These are phyloP conservation scores for Alternaria hordeiaustralica DNA, from an alignment of 2,329 filamentous ascomycete genomes.

Conservation along the genomic window DNA sequence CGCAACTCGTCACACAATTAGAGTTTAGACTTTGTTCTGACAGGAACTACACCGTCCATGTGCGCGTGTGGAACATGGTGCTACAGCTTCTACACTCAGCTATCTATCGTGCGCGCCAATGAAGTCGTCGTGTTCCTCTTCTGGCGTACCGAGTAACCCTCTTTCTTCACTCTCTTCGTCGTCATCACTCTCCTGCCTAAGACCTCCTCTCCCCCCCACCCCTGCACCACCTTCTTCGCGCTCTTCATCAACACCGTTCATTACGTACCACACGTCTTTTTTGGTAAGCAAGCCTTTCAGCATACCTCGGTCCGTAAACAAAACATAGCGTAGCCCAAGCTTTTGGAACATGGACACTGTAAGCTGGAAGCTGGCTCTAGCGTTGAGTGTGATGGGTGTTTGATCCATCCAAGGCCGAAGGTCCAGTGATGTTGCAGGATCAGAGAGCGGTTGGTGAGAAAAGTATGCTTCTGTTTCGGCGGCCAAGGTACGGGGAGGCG, in stretches of 20 bases:
- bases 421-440: conserved; percentile 80
- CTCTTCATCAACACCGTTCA: conserved; percentile 65
- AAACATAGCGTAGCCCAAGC: conserved; percentile 85
- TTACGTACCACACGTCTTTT: conserved; percentile 94
- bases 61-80: not conserved
- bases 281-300: conserved; percentile 90
- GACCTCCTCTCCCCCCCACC: conserved; percentile 34
- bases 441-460: conserved; percentile 75
- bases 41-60: not conserved
- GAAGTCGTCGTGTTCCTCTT: conserved; percentile 31
- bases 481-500: conserved; percentile 64
- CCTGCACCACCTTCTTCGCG: conserved; percentile 47
- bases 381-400: conserved; percentile 89
- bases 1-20: not conserved
- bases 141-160: conserved; percentile 45
- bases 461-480: conserved; percentile 83
- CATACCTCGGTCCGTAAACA: conserved; percentile 82
- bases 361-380: conserved; percentile 78
- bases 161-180: conserved; percentile 48
- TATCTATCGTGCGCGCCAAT: conserved; percentile 21
- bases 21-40: not conserved
- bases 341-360: conserved; percentile 94
- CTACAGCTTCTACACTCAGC: not conserved
- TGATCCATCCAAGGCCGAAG: conserved; percentile 98
- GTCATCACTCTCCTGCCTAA: conserved; percentile 40